Evolutionary conservation across 2,329 filamentous ascomycete genomes (phyloP).

Genomic region (Nannizziopsis arthrosporioides): DNA sequence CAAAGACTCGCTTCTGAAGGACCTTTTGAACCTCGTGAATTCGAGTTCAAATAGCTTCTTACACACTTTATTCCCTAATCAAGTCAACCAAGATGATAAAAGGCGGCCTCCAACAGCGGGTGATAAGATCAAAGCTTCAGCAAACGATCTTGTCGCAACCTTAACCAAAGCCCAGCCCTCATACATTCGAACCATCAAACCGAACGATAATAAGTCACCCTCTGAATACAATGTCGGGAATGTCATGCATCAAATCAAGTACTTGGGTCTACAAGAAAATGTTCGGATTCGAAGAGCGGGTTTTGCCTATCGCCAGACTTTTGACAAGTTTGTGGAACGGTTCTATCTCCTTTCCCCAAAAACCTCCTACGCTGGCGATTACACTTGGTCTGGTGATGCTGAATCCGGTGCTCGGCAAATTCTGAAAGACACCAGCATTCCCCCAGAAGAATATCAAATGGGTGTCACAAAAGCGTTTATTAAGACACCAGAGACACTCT

Average conservation of each 20-base stretch:
- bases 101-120: slow-evolving; percentile 87
- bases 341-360: slow-evolving; percentile 93
- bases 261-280: slow-evolving; percentile 97
- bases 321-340: slow-evolving; percentile 94
- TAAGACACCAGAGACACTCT: slow-evolving; percentile 93
- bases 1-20: slow-evolving; percentile 93
- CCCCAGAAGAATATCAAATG: slow-evolving; percentile 90
- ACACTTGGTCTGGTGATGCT: slow-evolving; percentile 84
- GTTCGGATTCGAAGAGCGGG: slow-evolving; percentile 92
- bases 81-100: slow-evolving; percentile 92
- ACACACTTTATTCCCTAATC: slow-evolving; percentile 77
- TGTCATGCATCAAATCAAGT: slow-evolving; percentile 96
- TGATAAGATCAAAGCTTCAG: slow-evolving; percentile 89
- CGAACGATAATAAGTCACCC: slow-evolving; percentile 96
- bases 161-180: slow-evolving; percentile 95
- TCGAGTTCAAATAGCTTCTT: slow-evolving; percentile 76
- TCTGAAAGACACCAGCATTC: slow-evolving; percentile 90
- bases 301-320: slow-evolving; percentile 92
- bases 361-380: slow-evolving; percentile 91
- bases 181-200: slow-evolving; percentile 98
- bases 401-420: slow-evolving; percentile 85
- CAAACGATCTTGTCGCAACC: slow-evolving; percentile 87
- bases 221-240: slow-evolving; percentile 85
- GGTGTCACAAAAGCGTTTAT: slow-evolving; percentile 96
- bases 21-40: slow-evolving; percentile 74